Evolutionary conservation across 2,329 filamentous ascomycete genomes (phyloP), one percentile per base, ranked within the genome.

Genomic region (Trichoderma endophyticum): DNA sequence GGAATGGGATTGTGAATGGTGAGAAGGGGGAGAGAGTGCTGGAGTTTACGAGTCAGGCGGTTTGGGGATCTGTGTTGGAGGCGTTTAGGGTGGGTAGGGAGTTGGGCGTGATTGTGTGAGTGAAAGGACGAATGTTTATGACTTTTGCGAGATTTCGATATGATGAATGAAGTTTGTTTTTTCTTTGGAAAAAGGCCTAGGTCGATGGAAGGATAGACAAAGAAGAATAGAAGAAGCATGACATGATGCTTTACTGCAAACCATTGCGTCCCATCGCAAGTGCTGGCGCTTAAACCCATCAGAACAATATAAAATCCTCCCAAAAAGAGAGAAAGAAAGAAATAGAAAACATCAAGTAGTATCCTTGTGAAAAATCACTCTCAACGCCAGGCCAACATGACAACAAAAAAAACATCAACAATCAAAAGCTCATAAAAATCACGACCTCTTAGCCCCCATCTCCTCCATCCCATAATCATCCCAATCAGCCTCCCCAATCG

Each of bases 391-490:
- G 48, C 69, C 69, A 39, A 18, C 48, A 28, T 43, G n/a, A 63
- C 14, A 36, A 48, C 14, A 59, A 18, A 30, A 1, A 59, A 30
- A 21, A 26, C 21, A 66, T 39, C 43, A 51, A 51, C n/a, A 51
- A 11, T 28, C 34, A 64, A 24, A 56, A n/a, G 39, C 39, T 34
- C 24, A 32, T 12, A 28, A 28, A n/a, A 43, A n/a, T 75, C 75
- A 81, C 36, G 86, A 91, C 81, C 88, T 85, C 83, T 94, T 94
- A 73, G 88, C 86, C 2, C 91, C 92, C 86, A 93, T 86, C 82
- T 94, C 92, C 78, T 92, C 91, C 72, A 85, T 86, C 8, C 86
- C 86, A 77, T 87, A 83, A 78, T 89, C 87, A 76, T 90, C 87
- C 84, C 86, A 89, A 72, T 90, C 89, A 62, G 91, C 89, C 74